A percentile compares a stretch with the other conserved stretches of the same genome.
Conservation (phyloP, 139 green algal genomes). For the Chlorella ohadii region DNA sequence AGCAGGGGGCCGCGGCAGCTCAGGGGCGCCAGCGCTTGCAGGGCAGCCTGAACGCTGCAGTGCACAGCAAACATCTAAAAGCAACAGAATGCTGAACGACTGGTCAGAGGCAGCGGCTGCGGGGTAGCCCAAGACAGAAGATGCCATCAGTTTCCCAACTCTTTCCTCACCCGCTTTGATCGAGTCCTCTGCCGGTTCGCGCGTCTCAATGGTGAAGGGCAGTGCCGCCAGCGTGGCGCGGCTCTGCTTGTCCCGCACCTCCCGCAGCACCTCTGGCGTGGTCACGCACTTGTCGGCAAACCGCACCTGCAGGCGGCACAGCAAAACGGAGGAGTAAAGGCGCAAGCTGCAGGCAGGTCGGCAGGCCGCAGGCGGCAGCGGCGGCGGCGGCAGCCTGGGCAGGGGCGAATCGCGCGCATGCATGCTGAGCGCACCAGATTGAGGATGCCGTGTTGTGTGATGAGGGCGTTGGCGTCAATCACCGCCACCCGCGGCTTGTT, state of each 20-base stretch:
- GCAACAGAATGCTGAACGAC: too few species aligned
- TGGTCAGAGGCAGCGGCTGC: constrained; percentile 45
- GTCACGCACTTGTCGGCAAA: constrained; percentile 73
- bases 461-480: constrained; percentile 92
- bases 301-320: too few species aligned
- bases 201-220: constrained; percentile 66
- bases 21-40: too few species aligned
- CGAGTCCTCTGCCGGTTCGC: constrained; percentile 76
- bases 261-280: constrained; percentile 79
- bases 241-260: constrained; percentile 83
- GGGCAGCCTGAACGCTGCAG: too few species aligned
- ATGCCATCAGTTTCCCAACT: not conserved
- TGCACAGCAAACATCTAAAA: too few species aligned
- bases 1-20: too few species aligned
- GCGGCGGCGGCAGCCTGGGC: too few species aligned
- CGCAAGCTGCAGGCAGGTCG: too few species aligned
- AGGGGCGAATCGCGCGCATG: too few species aligned
- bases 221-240: constrained; percentile 66
- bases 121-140: not conserved
- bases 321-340: too few species aligned
- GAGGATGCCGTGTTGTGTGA: constrained; percentile 71
- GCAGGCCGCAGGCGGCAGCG: not conserved
- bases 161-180: constrained; percentile 67
- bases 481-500: constrained; percentile 52
- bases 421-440: constrained; percentile 10